phyloP scores from a whole-genome alignment of 345 rosid genomes.

The Eucalyptus pumila region DNA sequence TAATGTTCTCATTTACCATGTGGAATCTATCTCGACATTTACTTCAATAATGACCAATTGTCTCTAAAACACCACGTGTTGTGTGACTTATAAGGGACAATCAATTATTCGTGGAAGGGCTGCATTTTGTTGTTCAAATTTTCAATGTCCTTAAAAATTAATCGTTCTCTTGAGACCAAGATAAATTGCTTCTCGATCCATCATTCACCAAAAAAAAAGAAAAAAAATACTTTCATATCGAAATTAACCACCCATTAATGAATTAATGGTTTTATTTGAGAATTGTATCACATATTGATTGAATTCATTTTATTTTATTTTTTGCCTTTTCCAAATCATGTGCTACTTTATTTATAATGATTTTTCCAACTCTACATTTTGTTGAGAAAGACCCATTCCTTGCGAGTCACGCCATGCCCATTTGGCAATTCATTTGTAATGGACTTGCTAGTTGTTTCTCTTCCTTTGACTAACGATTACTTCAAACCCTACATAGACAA shows the following conservation, averaged over 20 bases:
- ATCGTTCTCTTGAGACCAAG: neutral
- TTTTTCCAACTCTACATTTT: neutral
- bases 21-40: neutral
- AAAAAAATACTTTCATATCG: neutral
- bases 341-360: neutral
- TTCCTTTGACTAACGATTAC: neutral
- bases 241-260: neutral
- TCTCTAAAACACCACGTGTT: neutral
- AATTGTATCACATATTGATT: neutral
- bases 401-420: neutral
- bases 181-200: neutral
- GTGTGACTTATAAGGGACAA: neutral
- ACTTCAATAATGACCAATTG: neutral
- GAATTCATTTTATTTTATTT: neutral
- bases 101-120: neutral
- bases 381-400: neutral
- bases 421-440: neutral
- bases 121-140: neutral
- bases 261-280: neutral
- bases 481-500: neutral
- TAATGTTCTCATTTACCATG: neutral
- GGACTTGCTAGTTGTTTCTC: neutral
- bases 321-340: neutral
- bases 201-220: too few relatives aligned
- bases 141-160: neutral